A percentile compares a stretch with the other conserved stretches of the same genome.
Conservation (phyloP, 495 filamentous ascomycete genomes). For the Monascus purpureus region DNA sequence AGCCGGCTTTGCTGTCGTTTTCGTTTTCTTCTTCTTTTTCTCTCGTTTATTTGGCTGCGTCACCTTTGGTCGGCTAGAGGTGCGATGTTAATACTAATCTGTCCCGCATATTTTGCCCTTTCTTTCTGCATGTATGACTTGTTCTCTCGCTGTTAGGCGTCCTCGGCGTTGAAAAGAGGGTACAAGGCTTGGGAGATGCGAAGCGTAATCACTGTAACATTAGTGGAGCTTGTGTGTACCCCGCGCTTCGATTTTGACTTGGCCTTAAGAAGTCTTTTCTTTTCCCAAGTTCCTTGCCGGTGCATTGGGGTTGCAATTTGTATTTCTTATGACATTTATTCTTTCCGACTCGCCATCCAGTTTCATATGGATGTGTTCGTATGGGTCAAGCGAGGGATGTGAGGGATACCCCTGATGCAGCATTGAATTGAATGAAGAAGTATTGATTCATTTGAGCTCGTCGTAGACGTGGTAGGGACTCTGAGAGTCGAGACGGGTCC, state of each 20-base stretch:
- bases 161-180: slow-evolving; percentile 14
- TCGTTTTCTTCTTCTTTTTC: slow-evolving; percentile 11
- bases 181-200: slow-evolving; percentile 1
- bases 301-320: too few species aligned
- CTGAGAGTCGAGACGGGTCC: too few species aligned
- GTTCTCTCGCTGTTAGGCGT: slow-evolving; percentile 12
- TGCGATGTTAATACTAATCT: too few species aligned
- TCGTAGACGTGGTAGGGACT: background rate
- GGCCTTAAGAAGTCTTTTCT: too few species aligned
- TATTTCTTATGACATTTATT: too few species aligned
- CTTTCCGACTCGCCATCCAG: too few species aligned
- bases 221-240: slow-evolving; percentile 9
- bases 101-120: too few species aligned
- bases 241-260: background rate
- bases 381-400: slow-evolving; percentile 5
- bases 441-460: background rate
- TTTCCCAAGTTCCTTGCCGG: too few species aligned
- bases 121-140: too few species aligned
- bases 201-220: slow-evolving; percentile 16
- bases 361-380: background rate
- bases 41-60: slow-evolving; percentile 5
- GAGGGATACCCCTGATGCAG: slow-evolving; percentile 16
- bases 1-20: slow-evolving; percentile 36
- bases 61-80: slow-evolving; percentile 8
- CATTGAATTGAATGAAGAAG: background rate